Percentiles rank a stretch among this genome's conserved stretches.
phyloP scores from a whole-genome alignment of 805 yeast species.

The Kodamaea sagamina region DNA sequence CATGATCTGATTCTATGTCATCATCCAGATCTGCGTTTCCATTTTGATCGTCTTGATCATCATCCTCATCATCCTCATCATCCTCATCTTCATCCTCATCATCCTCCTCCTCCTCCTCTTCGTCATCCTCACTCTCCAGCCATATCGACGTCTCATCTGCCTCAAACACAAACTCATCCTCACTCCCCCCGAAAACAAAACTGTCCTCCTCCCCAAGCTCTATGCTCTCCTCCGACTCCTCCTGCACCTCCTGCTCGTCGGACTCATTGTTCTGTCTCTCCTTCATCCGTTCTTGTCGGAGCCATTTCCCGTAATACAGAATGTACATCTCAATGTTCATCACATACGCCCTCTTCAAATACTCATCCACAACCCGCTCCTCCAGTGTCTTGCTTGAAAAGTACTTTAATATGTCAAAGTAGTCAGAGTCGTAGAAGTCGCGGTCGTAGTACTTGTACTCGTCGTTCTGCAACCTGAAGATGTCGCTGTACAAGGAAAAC shows the following conservation, averaged over 20 bases:
- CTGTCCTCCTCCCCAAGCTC: constrained; percentile 10
- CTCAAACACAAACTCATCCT: constrained; percentile 10
- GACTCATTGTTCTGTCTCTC: background rate
- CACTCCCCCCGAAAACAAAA: constrained; percentile 10
- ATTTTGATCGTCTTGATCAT: background rate
- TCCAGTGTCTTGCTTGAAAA: constrained; percentile 14
- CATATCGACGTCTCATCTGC: constrained; percentile 2
- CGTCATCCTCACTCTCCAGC: constrained; percentile 10
- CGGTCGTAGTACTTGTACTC: constrained; percentile 21
- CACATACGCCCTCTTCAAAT: constrained; percentile 17
- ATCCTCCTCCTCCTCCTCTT: constrained; percentile 4
- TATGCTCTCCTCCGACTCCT: constrained; percentile 4
- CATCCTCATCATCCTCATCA: constrained; percentile 6
- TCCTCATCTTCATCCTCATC: constrained; percentile 1
- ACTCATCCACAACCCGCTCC: constrained; percentile 12
- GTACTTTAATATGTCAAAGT: constrained; percentile 15
- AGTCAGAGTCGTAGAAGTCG: constrained; percentile 12
- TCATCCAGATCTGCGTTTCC: background rate
- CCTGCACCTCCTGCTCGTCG: constrained; percentile 1
- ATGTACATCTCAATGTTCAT: constrained; percentile 25
- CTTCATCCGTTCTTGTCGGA: constrained; percentile 3
- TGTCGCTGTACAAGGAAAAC: constrained; percentile 18
- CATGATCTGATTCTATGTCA: background rate
- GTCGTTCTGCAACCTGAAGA: constrained; percentile 22
- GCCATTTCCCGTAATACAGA: constrained; percentile 4